Evolutionary conservation across 768 basidiomycete genomes (phyloP), one percentile per base, ranked within the genome.

Genomic region (Rhodosporidiobolus odoratus): DNA sequence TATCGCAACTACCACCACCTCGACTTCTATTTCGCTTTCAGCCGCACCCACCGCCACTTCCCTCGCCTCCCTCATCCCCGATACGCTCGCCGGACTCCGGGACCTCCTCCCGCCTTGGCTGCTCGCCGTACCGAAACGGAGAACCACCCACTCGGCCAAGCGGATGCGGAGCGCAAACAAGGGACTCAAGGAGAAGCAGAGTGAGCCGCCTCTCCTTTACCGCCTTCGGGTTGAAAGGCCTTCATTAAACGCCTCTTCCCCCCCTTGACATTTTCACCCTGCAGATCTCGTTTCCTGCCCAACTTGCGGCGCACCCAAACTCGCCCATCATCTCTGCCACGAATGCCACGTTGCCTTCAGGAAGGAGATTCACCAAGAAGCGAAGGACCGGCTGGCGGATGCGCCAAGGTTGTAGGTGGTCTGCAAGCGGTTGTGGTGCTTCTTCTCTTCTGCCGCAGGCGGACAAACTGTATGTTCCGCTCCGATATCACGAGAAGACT

Each of bases 111-210:
- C 94, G 19, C 84, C 92, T 1, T 87, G 94, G 79, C 82, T 97
- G 27, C 85, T 92, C 52, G 92, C 93, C 34, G 95, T 95, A 3
- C 95, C 95, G 34, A 97, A 97, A 82, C 89, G 88, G 79, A 94
- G 94, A 81, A 85, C 87, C 17, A 92, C 93, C 0, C 93, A 97
- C 81, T 92, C 91, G 30, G 84, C 90, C 61, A 98, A 98, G 80
- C 85, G 88, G n/a, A 95, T 95, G 92, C 85, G 94, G 50, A 87
- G 87, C 72, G 89, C 93, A 23, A 92, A 93, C 80, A 98, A 98
- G 80, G 92, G 93, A 2, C 81, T 96, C 76, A 91, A 93, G 79
- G 93, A 97, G 80, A 94, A 92, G 80, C 87, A 87, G 69, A 92
- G 95, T 92, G 77, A n/a, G n/a, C n/a, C 70, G 86, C 78, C 52